Evolutionary conservation across 768 basidiomycete genomes (phyloP), one percentile per base, ranked within the genome.

Genomic region (Boletus rufocinnamomeus): DNA sequence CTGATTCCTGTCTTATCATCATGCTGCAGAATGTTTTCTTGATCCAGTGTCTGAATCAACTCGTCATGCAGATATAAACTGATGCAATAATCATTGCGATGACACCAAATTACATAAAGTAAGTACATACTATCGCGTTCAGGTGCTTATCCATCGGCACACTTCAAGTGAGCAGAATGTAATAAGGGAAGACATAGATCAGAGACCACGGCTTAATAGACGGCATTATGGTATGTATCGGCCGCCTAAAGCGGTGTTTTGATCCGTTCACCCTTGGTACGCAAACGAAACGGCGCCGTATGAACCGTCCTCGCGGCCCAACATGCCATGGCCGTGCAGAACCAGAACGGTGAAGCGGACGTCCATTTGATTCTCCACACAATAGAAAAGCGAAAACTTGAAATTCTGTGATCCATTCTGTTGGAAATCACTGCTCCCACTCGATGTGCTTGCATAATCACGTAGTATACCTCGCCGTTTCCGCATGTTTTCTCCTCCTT

Each of bases 281-380:
- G 95, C 95, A 72, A 95, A 98, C 1, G 93, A 92, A 19, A 94
- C 92, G 14, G 93, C 94, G 21, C 95, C 94, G 60, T 95, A 97
- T 54, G 98, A 73, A 4, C 96, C 96, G 62, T 95, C 93, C 72
- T 96, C 94, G 28, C 92, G 84, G 6, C 94, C 95, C 13, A 95
- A 76, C 85, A 98, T 86, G 14, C 95, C 96, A 66, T 89, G 80
- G 4, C 95, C 96, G 66, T 91, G 88, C 57, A 99, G 72, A 25
- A 98, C 80, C 89, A 91, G 57, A 30, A 35, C 2, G 14, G 48
- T 35, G 32, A 60, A 44, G 45, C 43, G 13, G 54, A 32, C 35
- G 46, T 64, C 40, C n/a, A n/a, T n/a, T n/a, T n/a, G n/a, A n/a
- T n/a, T n/a, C n/a, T n/a, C n/a, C n/a, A n/a, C n/a, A n/a, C n/a